Evolutionary conservation across 345 rosid species (phyloP), one percentile per base, ranked within the genome.

Genomic region (Populus alba): DNA sequence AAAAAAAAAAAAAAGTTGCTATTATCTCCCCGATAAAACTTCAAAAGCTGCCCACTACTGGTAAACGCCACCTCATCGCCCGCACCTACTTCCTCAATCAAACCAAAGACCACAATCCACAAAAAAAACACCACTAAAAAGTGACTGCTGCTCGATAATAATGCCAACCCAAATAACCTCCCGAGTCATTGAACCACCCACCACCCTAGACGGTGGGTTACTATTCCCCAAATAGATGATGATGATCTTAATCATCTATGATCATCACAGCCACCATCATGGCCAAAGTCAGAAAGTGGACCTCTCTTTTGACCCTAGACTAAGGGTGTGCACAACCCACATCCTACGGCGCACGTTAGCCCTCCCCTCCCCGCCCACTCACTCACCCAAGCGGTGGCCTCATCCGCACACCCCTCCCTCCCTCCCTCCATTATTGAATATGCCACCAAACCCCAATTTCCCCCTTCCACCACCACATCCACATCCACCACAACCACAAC

Each of bases 371-470:
- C 47, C 67, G 61, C 80, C 31, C 73, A 31, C 37, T 29, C 38
- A 57, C 43, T 68, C 75, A 63, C 55, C 78, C 29, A 69, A 61
- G 75, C 82, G 82, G 78, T 75, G 82, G 82, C 78, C 77, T 69
- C 59, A 39, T 79, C 86, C 90, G 88, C 87, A 85, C 83, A 69
- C 81, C 70, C 87, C 85, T 79, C 87, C 83, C 68, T 33, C 76
- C 78, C 6, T 78, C 73, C 53, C 41, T 70, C 55, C 51, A 27
- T 22, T 33, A 72, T 25, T 73, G 83, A 87, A 83, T 86, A 86
- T 86, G 87, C 67, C 88, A 68, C 81, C 90, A 71, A 80, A 78
- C 82, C 80, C 89, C 87, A 79, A 85, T 77, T 67, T 51, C 82
- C 68, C 82, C 78, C 63, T n/a, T 72, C 79, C 84, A 29, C 85